These are phyloP conservation scores for Talaromyces rugulosus DNA, from an alignment of 2,329 filamentous ascomycete genomes.

Conservation along the genomic window DNA sequence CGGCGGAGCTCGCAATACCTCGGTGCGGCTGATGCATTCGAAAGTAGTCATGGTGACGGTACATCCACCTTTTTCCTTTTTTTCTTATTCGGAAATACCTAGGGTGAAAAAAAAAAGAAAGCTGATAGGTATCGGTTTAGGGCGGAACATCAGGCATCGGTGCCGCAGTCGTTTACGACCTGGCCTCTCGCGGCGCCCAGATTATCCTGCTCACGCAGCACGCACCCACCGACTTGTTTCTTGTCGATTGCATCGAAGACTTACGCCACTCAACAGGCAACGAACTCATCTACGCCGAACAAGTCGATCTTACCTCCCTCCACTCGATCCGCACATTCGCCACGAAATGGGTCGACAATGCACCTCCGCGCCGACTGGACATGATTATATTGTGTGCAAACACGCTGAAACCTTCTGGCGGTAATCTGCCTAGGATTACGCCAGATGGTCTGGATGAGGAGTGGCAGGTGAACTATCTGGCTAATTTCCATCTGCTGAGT, in stretches of 20 bases:
- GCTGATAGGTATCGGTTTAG: constrained; percentile 34
- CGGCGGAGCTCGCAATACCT: constrained; percentile 66
- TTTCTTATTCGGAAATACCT: background rate
- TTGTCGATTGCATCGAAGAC: constrained; percentile 89
- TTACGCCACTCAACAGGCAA: constrained; percentile 73
- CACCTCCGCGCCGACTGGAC: constrained; percentile 81
- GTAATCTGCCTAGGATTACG: constrained; percentile 54
- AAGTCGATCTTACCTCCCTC: constrained; percentile 84
- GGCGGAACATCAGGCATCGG: constrained; percentile 92
- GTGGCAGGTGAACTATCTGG: constrained; percentile 93
- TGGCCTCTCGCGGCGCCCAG: constrained; percentile 82
- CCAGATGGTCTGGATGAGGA: constrained; percentile 79
- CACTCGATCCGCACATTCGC: constrained; percentile 89
- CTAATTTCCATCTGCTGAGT: constrained; percentile 90
- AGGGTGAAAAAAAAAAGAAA: background rate
- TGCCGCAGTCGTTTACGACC: constrained; percentile 65
- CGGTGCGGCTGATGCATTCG: constrained; percentile 83
- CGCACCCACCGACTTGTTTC: constrained; percentile 75
- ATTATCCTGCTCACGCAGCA: constrained; percentile 84
- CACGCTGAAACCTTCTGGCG: constrained; percentile 56
- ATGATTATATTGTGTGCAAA: constrained; percentile 86
- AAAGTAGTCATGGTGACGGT: constrained; percentile 91
- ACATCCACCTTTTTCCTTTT: constrained; percentile 20
- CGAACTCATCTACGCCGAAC: constrained; percentile 88
- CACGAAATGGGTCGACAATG: constrained; percentile 96